phyloP scores from a whole-genome alignment of 192 early-diverging fungal genomes.

The Coemansia sp. region DNA sequence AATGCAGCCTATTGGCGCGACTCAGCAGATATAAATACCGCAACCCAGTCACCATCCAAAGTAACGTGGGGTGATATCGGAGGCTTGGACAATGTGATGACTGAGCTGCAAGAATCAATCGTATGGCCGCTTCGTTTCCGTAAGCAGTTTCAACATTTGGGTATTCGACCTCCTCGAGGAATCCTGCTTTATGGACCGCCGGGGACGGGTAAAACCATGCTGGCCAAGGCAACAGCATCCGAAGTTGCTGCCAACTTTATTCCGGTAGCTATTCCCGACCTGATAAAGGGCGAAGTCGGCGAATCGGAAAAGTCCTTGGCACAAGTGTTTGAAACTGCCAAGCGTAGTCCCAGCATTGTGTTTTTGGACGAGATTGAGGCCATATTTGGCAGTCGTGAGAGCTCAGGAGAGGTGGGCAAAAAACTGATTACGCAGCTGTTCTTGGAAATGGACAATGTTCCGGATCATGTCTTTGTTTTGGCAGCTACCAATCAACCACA shows the following conservation, averaged over 20 bases:
- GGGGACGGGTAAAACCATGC: constrained; percentile 89
- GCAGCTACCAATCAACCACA: constrained; percentile 84
- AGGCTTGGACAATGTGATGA: constrained; percentile 71
- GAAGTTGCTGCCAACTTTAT: constrained; percentile 82
- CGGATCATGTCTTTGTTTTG: constrained; percentile 67
- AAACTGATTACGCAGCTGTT: constrained; percentile 77
- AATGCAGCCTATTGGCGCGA: background rate
- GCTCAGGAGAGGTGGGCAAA: constrained; percentile 65
- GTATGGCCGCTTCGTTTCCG: constrained; percentile 72
- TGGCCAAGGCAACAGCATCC: constrained; percentile 80
- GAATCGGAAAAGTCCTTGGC: constrained; percentile 92
- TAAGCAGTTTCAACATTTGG: constrained; percentile 63
- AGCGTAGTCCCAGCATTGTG: constrained; percentile 73
- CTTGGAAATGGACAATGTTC: constrained; percentile 72
- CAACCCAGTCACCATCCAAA: background rate
- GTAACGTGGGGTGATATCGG: constrained; percentile 80
- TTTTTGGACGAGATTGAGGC: constrained; percentile 96
- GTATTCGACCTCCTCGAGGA: constrained; percentile 75
- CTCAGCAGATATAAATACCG: background rate
- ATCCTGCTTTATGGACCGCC: constrained; percentile 83
- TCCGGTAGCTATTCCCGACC: constrained; percentile 69
- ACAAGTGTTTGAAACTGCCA: constrained; percentile 68
- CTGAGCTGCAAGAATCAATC: constrained; percentile 68
- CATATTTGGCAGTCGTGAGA: constrained; percentile 72
- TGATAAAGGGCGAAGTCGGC: constrained; percentile 89